These are phyloP conservation scores for Neonectria hederae DNA, from an alignment of 2,329 filamentous ascomycete genomes.

Conservation along the genomic window DNA sequence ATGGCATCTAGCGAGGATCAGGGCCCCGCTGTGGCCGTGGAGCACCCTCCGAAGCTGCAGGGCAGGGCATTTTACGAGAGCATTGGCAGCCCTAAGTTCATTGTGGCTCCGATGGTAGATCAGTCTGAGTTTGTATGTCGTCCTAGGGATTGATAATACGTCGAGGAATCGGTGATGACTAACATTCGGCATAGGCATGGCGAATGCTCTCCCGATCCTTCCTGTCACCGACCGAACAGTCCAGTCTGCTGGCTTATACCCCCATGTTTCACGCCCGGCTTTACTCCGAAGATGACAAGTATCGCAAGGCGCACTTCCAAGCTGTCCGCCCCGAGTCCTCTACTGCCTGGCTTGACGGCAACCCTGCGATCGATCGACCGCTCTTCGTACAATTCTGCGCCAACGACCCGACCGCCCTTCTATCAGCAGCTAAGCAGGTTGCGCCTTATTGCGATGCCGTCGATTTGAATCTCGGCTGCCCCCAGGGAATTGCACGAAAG, in stretches of 20 bases:
- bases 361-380: constrained; percentile 83
- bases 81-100: constrained; percentile 88
- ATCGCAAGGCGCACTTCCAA: constrained; percentile 85
- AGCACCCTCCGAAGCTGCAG: constrained; percentile 67
- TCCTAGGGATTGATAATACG: neutral
- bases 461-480: constrained; percentile 94
- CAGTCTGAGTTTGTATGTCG: constrained; percentile 91
- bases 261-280: constrained; percentile 97
- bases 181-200: constrained; percentile 76
- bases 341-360: constrained; percentile 80
- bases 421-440: constrained; percentile 80
- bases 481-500: constrained; percentile 91
- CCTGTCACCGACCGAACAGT: constrained; percentile 71
- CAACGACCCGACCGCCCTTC: constrained; percentile 82
- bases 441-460: constrained; percentile 93
- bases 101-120: constrained; percentile 98
- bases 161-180: neutral
- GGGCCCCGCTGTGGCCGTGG: constrained; percentile 31
- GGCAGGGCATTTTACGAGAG: constrained; percentile 95
- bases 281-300: constrained; percentile 79
- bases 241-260: constrained; percentile 83
- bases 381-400: constrained; percentile 98
- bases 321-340: constrained; percentile 56
- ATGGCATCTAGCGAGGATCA: constrained; percentile 42
- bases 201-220: constrained; percentile 95